A percentile compares a stretch with the other conserved stretches of the same genome.
phyloP scores from a whole-genome alignment of 192 early-diverging fungal species.

The Backusella tuberculispora region DNA sequence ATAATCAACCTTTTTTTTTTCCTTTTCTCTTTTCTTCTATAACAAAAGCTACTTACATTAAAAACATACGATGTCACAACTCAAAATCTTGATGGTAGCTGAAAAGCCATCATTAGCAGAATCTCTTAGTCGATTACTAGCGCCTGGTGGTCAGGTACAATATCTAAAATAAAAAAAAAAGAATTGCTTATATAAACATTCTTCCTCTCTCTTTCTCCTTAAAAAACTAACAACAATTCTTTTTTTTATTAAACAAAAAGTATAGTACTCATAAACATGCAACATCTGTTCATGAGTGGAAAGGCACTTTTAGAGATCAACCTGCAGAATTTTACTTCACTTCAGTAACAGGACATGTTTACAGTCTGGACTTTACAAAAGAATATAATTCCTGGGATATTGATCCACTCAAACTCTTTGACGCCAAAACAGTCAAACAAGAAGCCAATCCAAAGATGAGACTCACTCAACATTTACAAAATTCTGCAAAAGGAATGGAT shows the following conservation, averaged over 20 bases:
- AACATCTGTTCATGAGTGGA: constrained; percentile 45
- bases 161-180: not conserved
- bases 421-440: constrained; percentile 42
- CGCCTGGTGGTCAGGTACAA: constrained; percentile 40
- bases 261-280: constrained; percentile 26
- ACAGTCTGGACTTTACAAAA: constrained; percentile 46
- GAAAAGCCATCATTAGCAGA: constrained; percentile 53
- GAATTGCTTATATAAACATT: not conserved
- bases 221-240: constrained; percentile 8
- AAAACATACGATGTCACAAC: not conserved
- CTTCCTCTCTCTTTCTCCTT: not conserved
- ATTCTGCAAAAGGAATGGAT: constrained; percentile 51
- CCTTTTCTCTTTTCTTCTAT: not conserved
- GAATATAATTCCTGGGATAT: constrained; percentile 53
- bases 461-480: constrained; percentile 45
- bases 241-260: constrained; percentile 1
- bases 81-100: constrained; percentile 35
- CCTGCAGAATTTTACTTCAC: constrained; percentile 41
- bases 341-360: constrained; percentile 48
- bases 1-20: too few relatives aligned
- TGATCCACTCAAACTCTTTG: constrained; percentile 49
- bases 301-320: constrained; percentile 26
- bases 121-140: constrained; percentile 42
- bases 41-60: not conserved
- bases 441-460: constrained; percentile 57